Evolutionary conservation across 768 basidiomycete genomes (phyloP), one percentile per base, ranked within the genome.

Genomic region (Auricularia auricula-judae): DNA sequence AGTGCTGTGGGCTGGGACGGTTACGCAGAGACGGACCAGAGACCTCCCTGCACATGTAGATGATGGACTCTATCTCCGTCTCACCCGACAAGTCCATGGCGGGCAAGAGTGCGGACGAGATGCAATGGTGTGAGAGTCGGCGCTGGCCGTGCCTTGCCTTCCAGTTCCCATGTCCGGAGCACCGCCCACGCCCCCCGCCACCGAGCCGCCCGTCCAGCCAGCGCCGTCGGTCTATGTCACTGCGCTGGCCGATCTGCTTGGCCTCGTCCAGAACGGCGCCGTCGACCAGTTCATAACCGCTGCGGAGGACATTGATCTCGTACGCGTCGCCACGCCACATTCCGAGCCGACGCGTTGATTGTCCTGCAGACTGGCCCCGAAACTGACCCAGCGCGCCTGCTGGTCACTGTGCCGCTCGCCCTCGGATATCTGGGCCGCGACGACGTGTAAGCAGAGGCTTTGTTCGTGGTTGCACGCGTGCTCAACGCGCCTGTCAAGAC

Each of bases 41-140:
- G 63, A 95, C 81, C 78, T 95, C 93, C 47, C 93, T 81, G n/a
- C 85, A 88, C 67, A 96, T 86, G 74, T 91, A 94, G 43, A 97
- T 78, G 69, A 95, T 84, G 58, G 91, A 92, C 75, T 95, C 89
- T 66, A 95, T 88, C 71, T 94, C 92, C 66, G 14, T 51, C 14
- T 93, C 91, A 65, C 84, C 82, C 58, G 80, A 74, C 3, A 71
- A 72, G 66, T 87, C 83, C 82, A 86, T 87, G 39, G 60, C 69
- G 54, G 43, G 64, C 23, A 21, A 5, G 35, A 18, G 39, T 14
- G 39, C 35, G 29, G 3, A 51, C 33, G 29, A 39, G 39, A 7
- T 62, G n/a, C 10, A 47, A 42, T 44, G 34, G 58, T 12, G 21
- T 18, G 34, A 39, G 36, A 39, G 23, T 64, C 21, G n/a, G 35